These are phyloP conservation scores for Fistulinella prunicolor DNA, from an alignment of 768 basidiomycete genomes.

Conservation along the genomic window DNA sequence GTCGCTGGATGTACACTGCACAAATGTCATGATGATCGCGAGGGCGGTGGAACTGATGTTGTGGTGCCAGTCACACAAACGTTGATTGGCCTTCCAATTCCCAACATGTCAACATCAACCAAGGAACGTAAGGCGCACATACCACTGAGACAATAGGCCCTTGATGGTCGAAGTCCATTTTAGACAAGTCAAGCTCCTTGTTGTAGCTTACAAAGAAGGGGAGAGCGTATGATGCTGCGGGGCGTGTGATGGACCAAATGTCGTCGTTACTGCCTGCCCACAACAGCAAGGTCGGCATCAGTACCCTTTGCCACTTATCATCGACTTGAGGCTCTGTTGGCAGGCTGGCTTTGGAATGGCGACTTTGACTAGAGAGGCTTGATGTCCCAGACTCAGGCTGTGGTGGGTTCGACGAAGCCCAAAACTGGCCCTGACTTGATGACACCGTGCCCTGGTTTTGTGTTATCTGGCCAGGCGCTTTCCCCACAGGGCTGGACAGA, in stretches of 20 bases:
- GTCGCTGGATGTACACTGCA: not conserved
- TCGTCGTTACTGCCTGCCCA: too few species aligned
- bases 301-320: not conserved
- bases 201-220: not conserved
- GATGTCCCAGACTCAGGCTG: too few species aligned
- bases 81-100: constrained; percentile 9
- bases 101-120: too few species aligned
- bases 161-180: not conserved
- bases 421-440: too few species aligned
- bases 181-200: not conserved
- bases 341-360: not conserved
- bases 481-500: too few species aligned
- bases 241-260: too few species aligned
- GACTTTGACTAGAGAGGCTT: not conserved
- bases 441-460: too few species aligned
- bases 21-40: not conserved
- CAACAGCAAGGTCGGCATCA: not conserved
- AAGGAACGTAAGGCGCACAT: too few species aligned
- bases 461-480: too few species aligned
- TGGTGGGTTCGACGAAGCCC: too few species aligned
- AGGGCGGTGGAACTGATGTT: constrained; percentile 3
- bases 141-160: not conserved
- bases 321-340: not conserved
- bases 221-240: too few species aligned
- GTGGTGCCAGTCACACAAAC: constrained; percentile 5